Conservation (phyloP, 1,284 basidiomycete genomes). For the Trametes versicolor region DNA sequence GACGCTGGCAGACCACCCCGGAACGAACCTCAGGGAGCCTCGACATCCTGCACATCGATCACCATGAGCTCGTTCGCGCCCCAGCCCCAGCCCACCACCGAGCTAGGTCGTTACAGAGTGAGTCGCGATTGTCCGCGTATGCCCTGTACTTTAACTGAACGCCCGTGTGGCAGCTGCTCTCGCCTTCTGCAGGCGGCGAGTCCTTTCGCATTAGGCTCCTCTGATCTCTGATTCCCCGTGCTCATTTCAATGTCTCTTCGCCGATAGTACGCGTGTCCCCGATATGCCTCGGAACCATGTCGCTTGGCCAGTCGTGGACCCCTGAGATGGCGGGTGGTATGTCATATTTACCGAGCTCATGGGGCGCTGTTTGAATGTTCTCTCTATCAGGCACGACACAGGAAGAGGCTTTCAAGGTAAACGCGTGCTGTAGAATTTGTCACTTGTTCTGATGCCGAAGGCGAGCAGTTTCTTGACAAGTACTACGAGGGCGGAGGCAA, state of each 20-base stretch:
- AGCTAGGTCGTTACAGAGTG: slow-evolving; percentile 25
- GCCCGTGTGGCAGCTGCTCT: slow-evolving; percentile 7
- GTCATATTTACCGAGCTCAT: neutral
- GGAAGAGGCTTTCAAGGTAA: slow-evolving; percentile 24
- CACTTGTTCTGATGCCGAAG: neutral
- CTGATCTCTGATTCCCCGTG: neutral
- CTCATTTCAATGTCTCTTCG: neutral
- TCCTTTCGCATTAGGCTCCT: neutral
- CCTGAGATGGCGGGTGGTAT: slow-evolving; percentile 17
- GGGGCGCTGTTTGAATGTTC: neutral
- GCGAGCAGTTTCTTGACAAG: slow-evolving; percentile 44
- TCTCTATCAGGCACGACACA: slow-evolving; percentile 1
- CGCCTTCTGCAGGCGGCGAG: slow-evolving; percentile 25
- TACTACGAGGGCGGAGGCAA: slow-evolving; percentile 46
- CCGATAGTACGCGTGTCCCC: slow-evolving; percentile 26
- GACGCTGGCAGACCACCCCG: no score
- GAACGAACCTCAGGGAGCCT: neutral
- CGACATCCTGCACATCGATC: neutral
- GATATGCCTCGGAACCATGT: slow-evolving; percentile 28
- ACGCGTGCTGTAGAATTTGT: no score
- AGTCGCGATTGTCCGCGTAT: neutral
- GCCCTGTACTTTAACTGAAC: neutral
- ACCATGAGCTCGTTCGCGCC: slow-evolving; percentile 11
- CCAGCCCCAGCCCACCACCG: slow-evolving; percentile 13
- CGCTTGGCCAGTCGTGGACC: slow-evolving; percentile 24